phyloP scores from a whole-genome alignment of 2,329 filamentous ascomycete genomes.

The Diaporthe longicolla region DNA sequence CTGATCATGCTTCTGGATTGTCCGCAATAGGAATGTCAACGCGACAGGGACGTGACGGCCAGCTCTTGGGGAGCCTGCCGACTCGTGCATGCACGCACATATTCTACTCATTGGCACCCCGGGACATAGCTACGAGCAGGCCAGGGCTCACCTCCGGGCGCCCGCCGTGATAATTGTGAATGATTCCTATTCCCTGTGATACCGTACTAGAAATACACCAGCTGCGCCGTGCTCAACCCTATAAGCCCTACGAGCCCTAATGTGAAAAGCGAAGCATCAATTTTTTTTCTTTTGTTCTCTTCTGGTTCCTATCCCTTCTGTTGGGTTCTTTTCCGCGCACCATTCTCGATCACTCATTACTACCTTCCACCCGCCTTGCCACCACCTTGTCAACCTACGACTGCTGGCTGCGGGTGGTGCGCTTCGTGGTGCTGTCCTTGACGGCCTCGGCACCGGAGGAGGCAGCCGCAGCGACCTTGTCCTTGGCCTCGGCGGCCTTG shows the following conservation, averaged over 20 bases:
- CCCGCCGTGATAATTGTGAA: conserved; percentile 8
- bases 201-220: conserved; percentile 41
- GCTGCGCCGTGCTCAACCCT: conserved; percentile 43
- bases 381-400: conserved; percentile 56
- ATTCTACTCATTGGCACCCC: too few species aligned
- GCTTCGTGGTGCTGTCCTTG: conserved; percentile 80
- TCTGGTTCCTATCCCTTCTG: neutral
- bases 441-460: conserved; percentile 77
- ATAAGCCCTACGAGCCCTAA: conserved; percentile 36
- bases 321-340: conserved; percentile 7
- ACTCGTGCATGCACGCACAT: neutral
- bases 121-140: too few species aligned
- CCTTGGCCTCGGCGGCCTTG: conserved; percentile 82
- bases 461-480: conserved; percentile 75
- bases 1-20: neutral
- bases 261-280: conserved; percentile 38
- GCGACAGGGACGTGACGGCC: neutral
- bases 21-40: conserved; percentile 25
- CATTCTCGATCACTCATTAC: conserved; percentile 28
- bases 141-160: neutral
- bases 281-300: conserved; percentile 30
- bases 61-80: too few species aligned
- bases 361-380: conserved; percentile 36
- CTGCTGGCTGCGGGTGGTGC: conserved; percentile 67
- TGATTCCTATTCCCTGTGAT: conserved; percentile 40